These are phyloP conservation scores for Phytophthora ohioensis DNA, from an alignment of 352 stramenopile genomes.

Conservation along the genomic window DNA sequence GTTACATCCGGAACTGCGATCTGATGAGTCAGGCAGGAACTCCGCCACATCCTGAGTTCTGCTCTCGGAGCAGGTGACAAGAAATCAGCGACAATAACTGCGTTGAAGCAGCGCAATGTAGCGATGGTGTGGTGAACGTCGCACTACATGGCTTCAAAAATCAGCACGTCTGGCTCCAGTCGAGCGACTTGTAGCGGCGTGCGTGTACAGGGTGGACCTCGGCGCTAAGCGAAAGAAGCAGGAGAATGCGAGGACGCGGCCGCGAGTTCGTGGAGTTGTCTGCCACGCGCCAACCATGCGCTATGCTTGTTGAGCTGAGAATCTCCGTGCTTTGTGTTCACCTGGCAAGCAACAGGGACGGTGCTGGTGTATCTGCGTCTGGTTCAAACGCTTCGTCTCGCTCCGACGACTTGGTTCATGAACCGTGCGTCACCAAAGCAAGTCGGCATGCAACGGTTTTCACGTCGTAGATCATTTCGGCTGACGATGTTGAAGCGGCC, in stretches of 20 bases:
- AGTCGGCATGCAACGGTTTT: neutral
- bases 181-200: constrained; percentile 13
- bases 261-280: constrained; percentile 28
- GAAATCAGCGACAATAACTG: constrained; percentile 2
- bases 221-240: constrained; percentile 27
- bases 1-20: constrained; percentile 12
- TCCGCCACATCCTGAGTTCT: constrained; percentile 30
- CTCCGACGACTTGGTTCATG: constrained; percentile 4
- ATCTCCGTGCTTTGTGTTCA: constrained; percentile 24
- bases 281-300: constrained; percentile 7
- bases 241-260: constrained; percentile 26
- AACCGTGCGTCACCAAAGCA: constrained; percentile 15
- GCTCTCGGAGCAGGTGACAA: constrained; percentile 22
- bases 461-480: too few species aligned
- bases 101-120: constrained; percentile 29
- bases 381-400: neutral
- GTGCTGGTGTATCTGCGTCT: constrained; percentile 14
- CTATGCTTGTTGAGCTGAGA: constrained; percentile 21
- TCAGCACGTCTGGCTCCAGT: constrained; percentile 16
- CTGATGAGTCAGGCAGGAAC: constrained; percentile 27
- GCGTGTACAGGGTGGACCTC: constrained; percentile 23
- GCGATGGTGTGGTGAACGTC: constrained; percentile 9
- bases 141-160: constrained; percentile 27
- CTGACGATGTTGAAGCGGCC: too few species aligned
- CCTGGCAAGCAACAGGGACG: constrained; percentile 12